Evolutionary conservation across 1,284 basidiomycete genomes (phyloP).

Genomic region (Hymenochaete sp.): DNA sequence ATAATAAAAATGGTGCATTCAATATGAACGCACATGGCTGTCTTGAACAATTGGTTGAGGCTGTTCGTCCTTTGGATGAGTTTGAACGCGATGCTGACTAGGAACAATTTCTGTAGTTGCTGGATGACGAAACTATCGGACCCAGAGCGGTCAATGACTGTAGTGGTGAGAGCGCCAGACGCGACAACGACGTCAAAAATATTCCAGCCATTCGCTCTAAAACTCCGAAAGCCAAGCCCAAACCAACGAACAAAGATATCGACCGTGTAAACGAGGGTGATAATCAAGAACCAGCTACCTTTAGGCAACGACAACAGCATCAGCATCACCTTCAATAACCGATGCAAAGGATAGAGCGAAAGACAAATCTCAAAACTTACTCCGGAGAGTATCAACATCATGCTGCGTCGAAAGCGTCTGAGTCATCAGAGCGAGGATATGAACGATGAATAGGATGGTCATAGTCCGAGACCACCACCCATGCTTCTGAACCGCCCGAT

Average conservation of each 20-base stretch:
- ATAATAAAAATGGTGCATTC: conserved; percentile 9
- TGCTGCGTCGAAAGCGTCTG: conserved; percentile 62
- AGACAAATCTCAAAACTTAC: conserved; percentile 31
- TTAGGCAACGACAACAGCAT: conserved; percentile 6
- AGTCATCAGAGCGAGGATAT: conserved; percentile 84
- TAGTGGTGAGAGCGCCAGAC: conserved; percentile 78
- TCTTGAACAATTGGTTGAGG: conserved; percentile 96
- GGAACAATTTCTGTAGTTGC: conserved; percentile 90
- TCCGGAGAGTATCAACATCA: conserved; percentile 54
- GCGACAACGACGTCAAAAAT: conserved; percentile 85
- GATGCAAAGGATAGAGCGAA: conserved; percentile 22
- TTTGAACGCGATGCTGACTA: conserved; percentile 91
- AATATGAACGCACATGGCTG: conserved; percentile 64
- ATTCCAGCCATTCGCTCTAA: conserved; percentile 87
- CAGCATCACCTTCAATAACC: neutral
- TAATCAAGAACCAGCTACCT: conserved; percentile 74
- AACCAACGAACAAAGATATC: conserved; percentile 75
- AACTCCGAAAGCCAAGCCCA: conserved; percentile 82
- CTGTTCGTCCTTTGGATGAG: conserved; percentile 85
- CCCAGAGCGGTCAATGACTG: conserved; percentile 64
- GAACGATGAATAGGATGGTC: conserved; percentile 78
- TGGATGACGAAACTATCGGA: conserved; percentile 41
- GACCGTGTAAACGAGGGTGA: conserved; percentile 69
- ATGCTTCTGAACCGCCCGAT: conserved; percentile 83
- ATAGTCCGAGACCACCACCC: conserved; percentile 89